Base-by-base conservation (phyloP, 306 rosid genomes). In the Carpinus fangiana region DNA sequence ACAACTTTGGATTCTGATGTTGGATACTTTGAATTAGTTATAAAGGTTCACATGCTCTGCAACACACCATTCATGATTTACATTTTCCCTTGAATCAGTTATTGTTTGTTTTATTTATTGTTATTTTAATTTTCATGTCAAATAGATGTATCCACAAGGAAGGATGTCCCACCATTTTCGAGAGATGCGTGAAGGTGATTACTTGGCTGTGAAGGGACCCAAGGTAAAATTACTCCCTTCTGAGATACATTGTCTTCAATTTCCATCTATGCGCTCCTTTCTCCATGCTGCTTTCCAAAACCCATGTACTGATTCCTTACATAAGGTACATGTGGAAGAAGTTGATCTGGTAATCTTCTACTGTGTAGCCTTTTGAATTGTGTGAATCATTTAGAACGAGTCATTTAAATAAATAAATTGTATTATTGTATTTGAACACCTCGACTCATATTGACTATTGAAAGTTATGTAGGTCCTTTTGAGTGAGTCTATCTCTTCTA, bases 141-240 rank as follows among this genome's bases (percentile, higher is more conserved):
- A 55, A 47, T 74, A 90, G 97, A 90, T 93, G 93, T 93, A 90
- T 82, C 91, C 96, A 50, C 80, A 90, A 79, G 97, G 97, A 81
- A 90, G 80, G 77, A 90, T 93, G 93, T 90, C 97, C 55, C 96
- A 93, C 82, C 93, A 93, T 81, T 93, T 90, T 65, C 85, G 89
- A 53, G 73, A 86, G 82, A 85, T 93, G 96, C 80, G 68, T 28
- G 93, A 82, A 85, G 97, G 93, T 52, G 97, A 90, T 47, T 77
- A n/a, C 73, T 81, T 93, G 85, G 82, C 91, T 3, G 91, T 93
- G 52, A 93, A 74, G 73, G 96, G 97, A 31, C 97, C 97, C 13
- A 89, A 90, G 97, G 96, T 93, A 82, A 65, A 62, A 21, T 28
- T 46, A 64, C 70, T 74, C 9, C 8, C 23, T 38, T 60, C 13